Conservation (phyloP, 1,284 basidiomycete genomes). For the Puccinia coronata region DNA sequence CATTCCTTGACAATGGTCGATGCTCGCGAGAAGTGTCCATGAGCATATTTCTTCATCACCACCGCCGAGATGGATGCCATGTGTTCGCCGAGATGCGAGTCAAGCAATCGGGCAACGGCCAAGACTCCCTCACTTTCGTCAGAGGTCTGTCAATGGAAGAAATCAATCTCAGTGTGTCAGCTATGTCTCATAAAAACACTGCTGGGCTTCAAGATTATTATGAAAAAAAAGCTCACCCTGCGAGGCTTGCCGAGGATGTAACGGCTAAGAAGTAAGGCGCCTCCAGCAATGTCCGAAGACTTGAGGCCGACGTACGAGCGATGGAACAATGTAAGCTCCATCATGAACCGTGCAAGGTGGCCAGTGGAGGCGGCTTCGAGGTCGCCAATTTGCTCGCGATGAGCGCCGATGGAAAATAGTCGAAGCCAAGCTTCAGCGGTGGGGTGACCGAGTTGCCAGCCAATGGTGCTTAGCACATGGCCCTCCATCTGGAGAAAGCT, state of each 20-base stretch:
- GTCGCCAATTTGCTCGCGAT: conserved; percentile 17
- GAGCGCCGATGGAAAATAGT: conserved; percentile 60
- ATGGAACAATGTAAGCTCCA: conserved; percentile 97
- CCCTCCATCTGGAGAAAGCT: conserved; percentile 96
- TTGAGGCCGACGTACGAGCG: conserved; percentile 86
- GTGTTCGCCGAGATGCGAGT: conserved; percentile 78
- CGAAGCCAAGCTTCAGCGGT: conserved; percentile 97
- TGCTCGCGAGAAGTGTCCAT: conserved; percentile 88
- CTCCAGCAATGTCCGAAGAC: conserved; percentile 82
- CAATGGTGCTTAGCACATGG: conserved; percentile 91
- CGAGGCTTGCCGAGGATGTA: conserved; percentile 78
- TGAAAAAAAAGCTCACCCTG: conserved; percentile 63
- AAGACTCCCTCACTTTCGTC: conserved; percentile 64
- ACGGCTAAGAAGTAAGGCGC: conserved; percentile 82
- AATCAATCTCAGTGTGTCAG: too few species aligned
- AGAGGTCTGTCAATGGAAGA: conserved; percentile 20
- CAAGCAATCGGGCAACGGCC: conserved; percentile 72
- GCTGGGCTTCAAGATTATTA: conserved; percentile 11
- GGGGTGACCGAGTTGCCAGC: conserved; percentile 95
- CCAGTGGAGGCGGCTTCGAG: conserved; percentile 67
- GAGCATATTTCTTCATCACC: conserved; percentile 95
- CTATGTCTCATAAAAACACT: not conserved
- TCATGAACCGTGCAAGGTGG: conserved; percentile 91
- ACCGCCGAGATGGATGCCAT: conserved; percentile 88
- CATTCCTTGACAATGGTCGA: conserved; percentile 88